Base-by-base conservation (phyloP, 2,329 filamentous ascomycete genomes). In the Sclerotinia borealis region DNA sequence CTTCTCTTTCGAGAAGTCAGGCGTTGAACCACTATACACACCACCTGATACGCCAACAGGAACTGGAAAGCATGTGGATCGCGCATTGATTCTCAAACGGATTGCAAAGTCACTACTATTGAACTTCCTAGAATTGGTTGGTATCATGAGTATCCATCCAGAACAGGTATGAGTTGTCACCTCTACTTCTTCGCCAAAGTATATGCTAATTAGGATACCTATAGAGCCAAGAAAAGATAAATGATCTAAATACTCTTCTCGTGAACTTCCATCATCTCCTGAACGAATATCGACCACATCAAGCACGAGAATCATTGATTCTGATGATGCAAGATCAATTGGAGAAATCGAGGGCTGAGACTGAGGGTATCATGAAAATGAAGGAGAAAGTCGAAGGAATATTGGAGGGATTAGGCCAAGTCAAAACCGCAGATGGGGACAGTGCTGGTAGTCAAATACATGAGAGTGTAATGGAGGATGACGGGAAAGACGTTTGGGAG, bases 271-370 rank as follows among this genome's bases (percentile, higher is more conserved):
- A 97, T 76, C 91, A 96, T 72, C 83, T 96, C 61, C 86, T 98
- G 68, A 99, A 99, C 75, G 88, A 96, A 75, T 98, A 96, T 77
- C 84, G 93, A 37, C 93, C 93, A 11, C 93, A 97, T 74, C 93
- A 98, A 77, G 92, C 93, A 29, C 80, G 93, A 50, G 93, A 97
- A 78, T 92, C 88, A 34, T 80, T 96, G 64, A 96, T 96, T 37
- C 78, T 88, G 68, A 84, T 93, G 79, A 92, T 97, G 89, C 90
- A 96, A 76, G 88, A 90, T 68, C 89, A 93, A 72, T 78, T 96
- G 36, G 86, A 91, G 69, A 82, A 80, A 69, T 88, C 88, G 62
- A 85, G 83, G 68, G 84, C 83, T 61, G 92, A 97, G 76, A 92
- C 92, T 1, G 81, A 85, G 39, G 84, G 83, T 4, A 85, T 92